These are phyloP conservation scores for Citrus medica DNA, from an alignment of 345 rosid genomes.

Conservation along the genomic window DNA sequence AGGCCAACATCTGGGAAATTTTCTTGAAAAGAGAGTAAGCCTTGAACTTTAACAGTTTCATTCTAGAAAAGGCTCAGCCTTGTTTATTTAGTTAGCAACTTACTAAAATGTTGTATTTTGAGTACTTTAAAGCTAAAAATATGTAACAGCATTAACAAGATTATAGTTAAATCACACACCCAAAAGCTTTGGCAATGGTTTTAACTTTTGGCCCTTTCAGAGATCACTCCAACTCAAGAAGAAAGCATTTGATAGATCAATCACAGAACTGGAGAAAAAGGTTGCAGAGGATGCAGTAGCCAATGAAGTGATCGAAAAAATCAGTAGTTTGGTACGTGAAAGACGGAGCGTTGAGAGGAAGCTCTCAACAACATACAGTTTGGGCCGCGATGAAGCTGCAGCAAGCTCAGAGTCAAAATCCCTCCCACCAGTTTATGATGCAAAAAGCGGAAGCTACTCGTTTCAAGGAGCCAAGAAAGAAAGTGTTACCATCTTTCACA, in stretches of 20 bases:
- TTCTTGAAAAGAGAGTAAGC: constrained; percentile 71
- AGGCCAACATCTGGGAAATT: constrained; percentile 51
- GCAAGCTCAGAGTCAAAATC: constrained; percentile 22
- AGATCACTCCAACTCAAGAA: constrained; percentile 64
- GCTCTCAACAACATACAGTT: constrained; percentile 79
- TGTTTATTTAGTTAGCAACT: not conserved
- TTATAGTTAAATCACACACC: not conserved
- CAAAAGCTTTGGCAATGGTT: not conserved
- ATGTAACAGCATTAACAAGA: not conserved
- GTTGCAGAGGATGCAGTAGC: constrained; percentile 43
- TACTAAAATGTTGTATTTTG: not conserved
- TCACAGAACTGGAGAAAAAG: constrained; percentile 51
- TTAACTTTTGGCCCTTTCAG: constrained; percentile 28
- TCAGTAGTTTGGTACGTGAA: constrained; percentile 47
- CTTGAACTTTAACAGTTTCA: not conserved
- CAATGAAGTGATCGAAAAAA: constrained; percentile 33
- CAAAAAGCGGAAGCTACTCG: constrained; percentile 49
- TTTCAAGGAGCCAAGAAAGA: constrained; percentile 46
- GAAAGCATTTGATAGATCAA: constrained; percentile 52
- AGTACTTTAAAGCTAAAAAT: not conserved
- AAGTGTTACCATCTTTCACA: constrained; percentile 39
- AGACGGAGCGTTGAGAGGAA: constrained; percentile 52
- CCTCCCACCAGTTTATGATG: constrained; percentile 48
- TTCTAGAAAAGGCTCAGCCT: not conserved
- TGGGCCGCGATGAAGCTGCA: constrained; percentile 54